Base-by-base conservation (phyloP, 2,329 filamentous ascomycete genomes). In the Pleomassaria siparia region DNA sequence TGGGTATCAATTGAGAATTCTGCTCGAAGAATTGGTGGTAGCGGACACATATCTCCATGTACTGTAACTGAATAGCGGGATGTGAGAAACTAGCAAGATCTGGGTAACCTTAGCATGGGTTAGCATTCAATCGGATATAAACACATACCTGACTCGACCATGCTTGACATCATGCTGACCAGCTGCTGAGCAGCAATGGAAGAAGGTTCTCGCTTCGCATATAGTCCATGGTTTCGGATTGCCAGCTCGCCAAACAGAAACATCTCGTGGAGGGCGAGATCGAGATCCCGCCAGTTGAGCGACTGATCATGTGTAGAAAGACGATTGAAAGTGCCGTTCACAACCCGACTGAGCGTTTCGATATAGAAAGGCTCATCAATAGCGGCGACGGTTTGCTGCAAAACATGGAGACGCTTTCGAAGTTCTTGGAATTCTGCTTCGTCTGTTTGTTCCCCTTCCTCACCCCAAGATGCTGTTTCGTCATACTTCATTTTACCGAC, bases 371-470 rank as follows among this genome's bases (percentile, higher is more conserved):
- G 76, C 70, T 97, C 89, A 65, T 97, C 89, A 42, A 96, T 89
- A 9, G 87, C 86, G 13, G 94, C 91, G 43, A 97, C 86, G 32
- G 88, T 91, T 75, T 96, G 95, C 69, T 99, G 94, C 33, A 99
- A 77, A 32, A 91, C 86, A 69, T 95, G 89, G 40, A 99, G 77
- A 59, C 89, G 84, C 70, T 95, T 95, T 50, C 95, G 85, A 44
- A 99, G 79, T 59, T 99, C 94, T 65, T 95, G 89, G 60, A 99
- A 99, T 68, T 99, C 94, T 21, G 92, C 94, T 73, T 99, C 94
- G 61, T 97, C 94, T 2, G 91, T 95, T 70, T 95, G 87, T 60
- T 95, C 91, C 60, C 95, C 91, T 66, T 96, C 91, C 48, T 91
- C 86, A 29, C 91, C 92, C 92, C 92, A 97, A 16, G 83, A 87